Evolutionary conservation across 352 stramenopile genomes (phyloP), one percentile per base, ranked within the genome.

Genomic region (Pythium grandisporangium): DNA sequence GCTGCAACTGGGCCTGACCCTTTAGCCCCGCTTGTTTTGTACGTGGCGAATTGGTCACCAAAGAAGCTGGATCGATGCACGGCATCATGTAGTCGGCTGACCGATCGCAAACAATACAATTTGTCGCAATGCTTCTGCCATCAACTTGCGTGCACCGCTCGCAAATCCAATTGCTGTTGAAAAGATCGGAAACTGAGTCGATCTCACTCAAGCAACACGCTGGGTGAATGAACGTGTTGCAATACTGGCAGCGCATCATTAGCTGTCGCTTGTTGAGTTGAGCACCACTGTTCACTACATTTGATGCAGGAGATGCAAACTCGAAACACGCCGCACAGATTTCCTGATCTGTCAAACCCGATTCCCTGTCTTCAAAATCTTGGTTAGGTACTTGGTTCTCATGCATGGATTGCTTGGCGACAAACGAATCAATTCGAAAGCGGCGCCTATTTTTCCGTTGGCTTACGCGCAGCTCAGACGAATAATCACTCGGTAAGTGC

Each of bases 201-300:
- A 85, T 72, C 34, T 88, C 70, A n/a, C 61, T 84, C 38, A 84
- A 63, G 13, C 70, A 86, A 47, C 81, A 92, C n/a, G 79, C 66
- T 1, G 81, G 71, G 33, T 93, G 81, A 23, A 88, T 70, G 45
- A 83, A 76, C 6, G 78, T 75, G 48, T 82, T 87, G 62, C 81
- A 93, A 38, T 86, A 84, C 42, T 86, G 79, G 35, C 81, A 93
- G 10, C 81, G 81, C 54, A 93, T 72, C 62, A 92, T 73, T 46
- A 90, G 73, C 45, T 93, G 80, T 12, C 77, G 71, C 42, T 72
- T 72, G 55, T 66, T 71, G 14, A 90, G 61, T 55, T 70, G 55
- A 22, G 66, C 64, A n/a, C 68, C 58, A 39, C 82, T 53, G 14
- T 57, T 52, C 6, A 66, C 54, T 2, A 69, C 59, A 29, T 53